These are phyloP conservation scores for Diaporthe humulicola DNA, from an alignment of 2,329 filamentous ascomycete species.

Conservation along the genomic window DNA sequence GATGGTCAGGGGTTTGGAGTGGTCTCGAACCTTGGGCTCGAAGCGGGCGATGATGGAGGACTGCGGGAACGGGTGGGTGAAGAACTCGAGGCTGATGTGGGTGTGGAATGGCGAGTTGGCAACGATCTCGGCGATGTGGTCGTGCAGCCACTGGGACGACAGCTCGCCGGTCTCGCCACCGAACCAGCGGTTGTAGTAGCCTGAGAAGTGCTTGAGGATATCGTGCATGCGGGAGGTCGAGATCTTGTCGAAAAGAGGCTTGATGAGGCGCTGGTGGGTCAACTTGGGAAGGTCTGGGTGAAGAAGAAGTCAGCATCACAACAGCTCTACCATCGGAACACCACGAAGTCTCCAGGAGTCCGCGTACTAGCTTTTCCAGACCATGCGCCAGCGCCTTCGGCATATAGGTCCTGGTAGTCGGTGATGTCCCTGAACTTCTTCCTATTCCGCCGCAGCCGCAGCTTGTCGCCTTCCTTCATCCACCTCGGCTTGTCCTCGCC, in stretches of 20 bases:
- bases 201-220: conserved; percentile 72
- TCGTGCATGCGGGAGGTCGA: conserved; percentile 74
- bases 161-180: conserved; percentile 49
- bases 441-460: conserved; percentile 74
- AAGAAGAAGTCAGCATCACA: neutral
- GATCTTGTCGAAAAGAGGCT: conserved; percentile 68
- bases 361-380: conserved; percentile 49
- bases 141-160: conserved; percentile 52
- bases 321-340: neutral
- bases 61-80: conserved; percentile 78
- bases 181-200: conserved; percentile 73
- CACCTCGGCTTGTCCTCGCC: conserved; percentile 73
- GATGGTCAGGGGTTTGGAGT: conserved; percentile 56
- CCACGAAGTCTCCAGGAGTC: neutral
- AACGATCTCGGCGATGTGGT: conserved; percentile 52
- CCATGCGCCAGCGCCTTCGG: conserved; percentile 39
- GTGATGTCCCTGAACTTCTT: conserved; percentile 83
- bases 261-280: conserved; percentile 66
- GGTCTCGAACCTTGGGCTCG: conserved; percentile 54
- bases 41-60: conserved; percentile 80
- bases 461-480: conserved; percentile 82
- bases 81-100: conserved; percentile 60
- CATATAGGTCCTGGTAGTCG: conserved; percentile 66
- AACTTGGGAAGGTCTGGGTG: conserved; percentile 50
- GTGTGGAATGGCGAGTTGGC: conserved; percentile 51